Conservation (phyloP, 1,284 basidiomycete species). For the Sphaerobolus stellatus region DNA sequence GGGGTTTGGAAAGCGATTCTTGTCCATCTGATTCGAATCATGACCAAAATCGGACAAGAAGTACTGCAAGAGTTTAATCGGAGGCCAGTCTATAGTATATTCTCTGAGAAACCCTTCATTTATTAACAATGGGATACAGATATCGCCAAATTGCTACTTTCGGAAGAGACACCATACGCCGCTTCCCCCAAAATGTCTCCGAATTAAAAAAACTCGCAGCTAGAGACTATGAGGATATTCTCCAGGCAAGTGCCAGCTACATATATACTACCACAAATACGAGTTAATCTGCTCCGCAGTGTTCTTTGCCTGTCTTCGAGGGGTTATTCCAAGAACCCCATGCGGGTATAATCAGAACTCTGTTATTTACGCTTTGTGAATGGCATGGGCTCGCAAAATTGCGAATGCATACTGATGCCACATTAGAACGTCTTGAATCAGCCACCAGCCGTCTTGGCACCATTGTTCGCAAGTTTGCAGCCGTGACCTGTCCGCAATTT, state of each 20-base stretch:
- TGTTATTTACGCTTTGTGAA: slow-evolving; percentile 24
- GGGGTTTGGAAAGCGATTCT: slow-evolving; percentile 28
- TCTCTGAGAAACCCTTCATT: background rate
- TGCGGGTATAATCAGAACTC: background rate
- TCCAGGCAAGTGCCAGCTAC: slow-evolving; percentile 22
- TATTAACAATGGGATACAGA: slow-evolving; percentile 12
- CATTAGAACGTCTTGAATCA: slow-evolving; percentile 18
- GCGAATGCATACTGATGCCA: slow-evolving; percentile 28
- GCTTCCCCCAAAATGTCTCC: slow-evolving; percentile 22
- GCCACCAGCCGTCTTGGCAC: slow-evolving; percentile 20
- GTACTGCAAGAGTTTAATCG: slow-evolving; percentile 22
- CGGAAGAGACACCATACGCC: slow-evolving; percentile 22
- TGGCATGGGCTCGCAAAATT: slow-evolving; percentile 33
- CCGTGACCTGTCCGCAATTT: slow-evolving; percentile 18
- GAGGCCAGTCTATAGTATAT: slow-evolving; percentile 14
- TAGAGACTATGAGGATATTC: slow-evolving; percentile 27
- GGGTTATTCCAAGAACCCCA: slow-evolving; percentile 25
- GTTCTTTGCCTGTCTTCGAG: slow-evolving; percentile 29
- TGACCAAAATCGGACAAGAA: slow-evolving; percentile 15
- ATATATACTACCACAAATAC: background rate
- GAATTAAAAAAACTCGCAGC: slow-evolving; percentile 31
- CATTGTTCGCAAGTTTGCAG: slow-evolving; percentile 17
- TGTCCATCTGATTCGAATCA: slow-evolving; percentile 25
- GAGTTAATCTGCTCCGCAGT: slow-evolving; percentile 16
- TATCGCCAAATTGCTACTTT: slow-evolving; percentile 25